Evolutionary conservation across 164 flowering plant genomes (phyloP).

Genomic region (Berberis thunbergii): DNA sequence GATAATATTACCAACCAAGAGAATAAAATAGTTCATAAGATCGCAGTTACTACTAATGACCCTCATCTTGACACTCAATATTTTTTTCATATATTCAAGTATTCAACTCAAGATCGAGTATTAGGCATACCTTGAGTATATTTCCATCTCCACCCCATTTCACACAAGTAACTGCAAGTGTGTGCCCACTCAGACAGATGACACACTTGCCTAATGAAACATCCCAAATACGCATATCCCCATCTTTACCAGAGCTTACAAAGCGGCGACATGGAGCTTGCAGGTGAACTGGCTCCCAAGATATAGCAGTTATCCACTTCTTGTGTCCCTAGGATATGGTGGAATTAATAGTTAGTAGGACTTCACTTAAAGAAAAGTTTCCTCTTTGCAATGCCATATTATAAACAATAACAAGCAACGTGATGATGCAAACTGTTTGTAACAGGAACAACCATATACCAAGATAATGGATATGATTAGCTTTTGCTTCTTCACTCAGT

Average conservation of each 20-base stretch:
- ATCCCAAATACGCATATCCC: slow-evolving; percentile 98
- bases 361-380: neutral
- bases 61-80: no score
- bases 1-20: no score
- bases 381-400: neutral
- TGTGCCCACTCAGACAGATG: slow-evolving; percentile 75
- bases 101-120: neutral
- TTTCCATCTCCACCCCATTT: slow-evolving; percentile 99
- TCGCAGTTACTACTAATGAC: no score
- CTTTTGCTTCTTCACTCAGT: no score
- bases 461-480: no score
- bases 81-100: neutral
- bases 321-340: slow-evolving; percentile 68
- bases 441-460: no score
- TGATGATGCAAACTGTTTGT: no score
- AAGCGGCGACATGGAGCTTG: slow-evolving; percentile 84
- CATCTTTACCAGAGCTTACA: slow-evolving; percentile 96
- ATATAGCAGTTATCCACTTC: slow-evolving; percentile 89
- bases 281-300: slow-evolving; percentile 95
- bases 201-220: slow-evolving; percentile 52
- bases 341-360: neutral
- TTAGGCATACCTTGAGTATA: slow-evolving; percentile 70
- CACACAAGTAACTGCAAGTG: slow-evolving; percentile 92
- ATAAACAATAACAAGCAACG: no score
- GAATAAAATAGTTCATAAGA: no score